A percentile compares a stretch with the other conserved stretches of the same genome.
Evolutionary conservation across 306 rosid genomes (phyloP).

Genomic region (Lupinus albus): DNA sequence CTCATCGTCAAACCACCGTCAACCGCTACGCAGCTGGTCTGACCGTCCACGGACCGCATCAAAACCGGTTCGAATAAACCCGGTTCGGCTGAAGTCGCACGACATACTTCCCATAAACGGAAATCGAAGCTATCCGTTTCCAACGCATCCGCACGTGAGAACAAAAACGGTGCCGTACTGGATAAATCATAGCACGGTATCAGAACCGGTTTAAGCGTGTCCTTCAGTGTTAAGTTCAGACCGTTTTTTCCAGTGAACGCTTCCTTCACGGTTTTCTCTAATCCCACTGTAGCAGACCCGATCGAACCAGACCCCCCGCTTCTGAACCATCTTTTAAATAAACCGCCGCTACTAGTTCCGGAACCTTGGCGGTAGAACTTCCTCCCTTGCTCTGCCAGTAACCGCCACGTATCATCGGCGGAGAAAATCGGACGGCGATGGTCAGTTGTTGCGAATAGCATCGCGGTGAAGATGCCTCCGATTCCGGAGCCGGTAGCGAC

Average conservation of each 20-base stretch:
- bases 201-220: conserved; percentile 87
- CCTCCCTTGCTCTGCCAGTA: conserved; percentile 72
- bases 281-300: conserved; percentile 51
- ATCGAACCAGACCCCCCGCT: conserved; percentile 31
- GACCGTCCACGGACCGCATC: conserved; percentile 74
- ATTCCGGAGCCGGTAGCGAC: conserved; percentile 88
- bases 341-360: conserved; percentile 1
- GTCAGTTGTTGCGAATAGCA: conserved; percentile 83
- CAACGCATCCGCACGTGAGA: conserved; percentile 95
- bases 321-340: conserved; percentile 49
- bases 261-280: conserved; percentile 78
- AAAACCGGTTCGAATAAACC: conserved; percentile 72
- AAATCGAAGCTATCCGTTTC: conserved; percentile 91
- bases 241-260: conserved; percentile 60
- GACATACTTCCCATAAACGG: conserved; percentile 92
- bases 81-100: conserved; percentile 94
- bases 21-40: conserved; percentile 74
- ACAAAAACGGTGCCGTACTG: conserved; percentile 92
- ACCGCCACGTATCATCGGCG: conserved; percentile 83
- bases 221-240: conserved; percentile 67
- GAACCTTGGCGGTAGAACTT: conserved; percentile 55
- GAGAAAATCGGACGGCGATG: conserved; percentile 65
- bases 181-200: conserved; percentile 92
- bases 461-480: conserved; percentile 86
- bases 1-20: conserved; percentile 92